Evolutionary conservation across 306 rosid species (phyloP).

Genomic region (Prunus armeniaca): DNA sequence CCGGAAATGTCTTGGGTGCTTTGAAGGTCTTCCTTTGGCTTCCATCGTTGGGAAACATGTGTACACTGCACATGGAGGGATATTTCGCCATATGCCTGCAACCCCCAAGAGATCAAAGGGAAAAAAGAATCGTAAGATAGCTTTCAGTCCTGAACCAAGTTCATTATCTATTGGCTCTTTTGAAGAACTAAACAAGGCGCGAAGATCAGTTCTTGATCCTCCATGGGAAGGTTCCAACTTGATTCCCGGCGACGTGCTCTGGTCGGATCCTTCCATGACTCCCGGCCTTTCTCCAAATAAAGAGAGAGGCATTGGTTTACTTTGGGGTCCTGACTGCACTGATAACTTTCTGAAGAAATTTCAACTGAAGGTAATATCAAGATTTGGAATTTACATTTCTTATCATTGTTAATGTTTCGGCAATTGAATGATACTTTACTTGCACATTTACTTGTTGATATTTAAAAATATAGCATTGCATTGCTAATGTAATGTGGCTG

Average conservation of each 20-base stretch:
- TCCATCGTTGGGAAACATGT: constrained; percentile 69
- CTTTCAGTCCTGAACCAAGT: constrained; percentile 40
- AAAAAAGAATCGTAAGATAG: constrained; percentile 68
- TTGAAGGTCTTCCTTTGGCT: constrained; percentile 91
- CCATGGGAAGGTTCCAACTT: constrained; percentile 89
- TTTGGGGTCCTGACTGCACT: constrained; percentile 92
- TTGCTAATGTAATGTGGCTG: not conserved
- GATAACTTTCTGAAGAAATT: constrained; percentile 75
- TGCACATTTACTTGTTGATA: not conserved
- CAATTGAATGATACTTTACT: not conserved
- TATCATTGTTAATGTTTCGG: not conserved
- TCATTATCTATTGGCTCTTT: constrained; percentile 59
- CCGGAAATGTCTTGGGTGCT: constrained; percentile 86
- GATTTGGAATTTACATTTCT: not conserved
- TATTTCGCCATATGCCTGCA: constrained; percentile 61
- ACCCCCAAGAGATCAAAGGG: constrained; percentile 72
- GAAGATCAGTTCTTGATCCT: constrained; percentile 91
- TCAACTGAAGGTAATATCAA: constrained; percentile 51
- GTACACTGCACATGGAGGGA: constrained; percentile 89
- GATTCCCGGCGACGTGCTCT: constrained; percentile 91
- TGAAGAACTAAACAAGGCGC: constrained; percentile 69
- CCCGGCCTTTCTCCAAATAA: constrained; percentile 78
- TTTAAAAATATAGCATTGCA: not conserved
- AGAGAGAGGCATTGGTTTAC: constrained; percentile 83
- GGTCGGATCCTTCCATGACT: constrained; percentile 85